phyloP scores from a whole-genome alignment of 1,284 basidiomycete species.

The Sporisorium scitamineum region DNA sequence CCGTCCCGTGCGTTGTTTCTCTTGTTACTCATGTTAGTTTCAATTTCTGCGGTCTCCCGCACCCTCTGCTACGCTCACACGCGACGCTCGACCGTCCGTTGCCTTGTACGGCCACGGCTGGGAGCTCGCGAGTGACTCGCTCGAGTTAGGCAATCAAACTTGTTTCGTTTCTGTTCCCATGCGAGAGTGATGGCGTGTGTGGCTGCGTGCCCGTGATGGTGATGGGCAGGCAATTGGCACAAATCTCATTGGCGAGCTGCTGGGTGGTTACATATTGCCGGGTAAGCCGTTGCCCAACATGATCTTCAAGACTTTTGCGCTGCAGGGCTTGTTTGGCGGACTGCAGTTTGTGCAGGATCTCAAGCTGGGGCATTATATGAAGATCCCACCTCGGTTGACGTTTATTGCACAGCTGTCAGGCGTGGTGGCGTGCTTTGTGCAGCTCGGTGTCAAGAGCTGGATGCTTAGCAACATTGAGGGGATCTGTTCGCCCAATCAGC shows the following conservation, averaged over 20 bases:
- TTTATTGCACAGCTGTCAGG: constrained; percentile 83
- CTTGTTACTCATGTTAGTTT: no score
- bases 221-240: constrained; percentile 79
- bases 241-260: constrained; percentile 89
- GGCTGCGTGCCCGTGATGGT: no score
- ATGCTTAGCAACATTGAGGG: constrained; percentile 82
- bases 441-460: constrained; percentile 87
- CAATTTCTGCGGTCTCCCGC: no score
- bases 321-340: constrained; percentile 82
- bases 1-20: no score
- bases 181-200: no score
- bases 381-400: constrained; percentile 89
- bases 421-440: constrained; percentile 82
- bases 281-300: constrained; percentile 92
- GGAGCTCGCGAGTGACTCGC: no score
- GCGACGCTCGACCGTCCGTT: no score
- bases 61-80: no score
- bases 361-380: constrained; percentile 97
- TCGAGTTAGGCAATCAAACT: no score
- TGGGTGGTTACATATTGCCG: constrained; percentile 87
- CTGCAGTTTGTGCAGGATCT: constrained; percentile 88
- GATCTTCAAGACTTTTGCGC: constrained; percentile 90
- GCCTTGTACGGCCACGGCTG: no score
- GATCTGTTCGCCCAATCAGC: constrained; percentile 79
- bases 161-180: no score